Evolutionary conservation across 148 eudicot species (phyloP), one percentile per base, ranked within the genome.

Genomic region (Fagopyrum tataricum): DNA sequence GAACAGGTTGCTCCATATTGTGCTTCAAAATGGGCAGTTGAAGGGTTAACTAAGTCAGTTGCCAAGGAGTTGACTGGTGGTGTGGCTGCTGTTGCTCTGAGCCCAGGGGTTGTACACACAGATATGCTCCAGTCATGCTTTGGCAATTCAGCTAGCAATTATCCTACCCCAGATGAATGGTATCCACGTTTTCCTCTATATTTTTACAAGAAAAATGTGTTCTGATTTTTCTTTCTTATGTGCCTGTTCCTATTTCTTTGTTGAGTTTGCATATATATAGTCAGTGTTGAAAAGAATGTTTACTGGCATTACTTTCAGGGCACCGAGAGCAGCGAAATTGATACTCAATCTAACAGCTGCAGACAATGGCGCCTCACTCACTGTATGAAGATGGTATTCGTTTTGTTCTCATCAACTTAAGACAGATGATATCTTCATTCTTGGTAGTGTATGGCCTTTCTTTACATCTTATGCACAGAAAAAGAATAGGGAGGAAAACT

Each of bases 21-120:
- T 83, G 97, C 98, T 82, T 94, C 98, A 77, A 94, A 94, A 84
- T 94, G 98, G 98, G 98, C 98, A 48, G 80, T 91, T 73, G 98
- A 94, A 79, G 98, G 98, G 64, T 80, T 94, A 78, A 83, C 85
- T 40, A 90, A 87, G 81, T 72, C 98, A 73, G 96, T 86, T 64
- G 97, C 97, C 20, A 94, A 94, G 83, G 98, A 94, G 83, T 74
- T 94, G 79, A 92, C 86, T 26, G 73, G 87, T 75, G 97, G 97
- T 76, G 74, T 94, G 76, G 93, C 97, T 75, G 74, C 81, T 62
- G 85, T 94, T 73, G 96, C 97, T 69, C 87, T 92, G 44, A 89
- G 81, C 77, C 97, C 97, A 6, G 97, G 96, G 23, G 91, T 92
- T 69, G 66, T 92, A 73, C 90, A 94, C 73, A 94, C 97, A 1